A percentile compares a stretch with the other conserved stretches of the same genome.
Evolutionary conservation across 192 early-diverging fungal species (phyloP).

Genomic region (Gaertneriomyces sp.): DNA sequence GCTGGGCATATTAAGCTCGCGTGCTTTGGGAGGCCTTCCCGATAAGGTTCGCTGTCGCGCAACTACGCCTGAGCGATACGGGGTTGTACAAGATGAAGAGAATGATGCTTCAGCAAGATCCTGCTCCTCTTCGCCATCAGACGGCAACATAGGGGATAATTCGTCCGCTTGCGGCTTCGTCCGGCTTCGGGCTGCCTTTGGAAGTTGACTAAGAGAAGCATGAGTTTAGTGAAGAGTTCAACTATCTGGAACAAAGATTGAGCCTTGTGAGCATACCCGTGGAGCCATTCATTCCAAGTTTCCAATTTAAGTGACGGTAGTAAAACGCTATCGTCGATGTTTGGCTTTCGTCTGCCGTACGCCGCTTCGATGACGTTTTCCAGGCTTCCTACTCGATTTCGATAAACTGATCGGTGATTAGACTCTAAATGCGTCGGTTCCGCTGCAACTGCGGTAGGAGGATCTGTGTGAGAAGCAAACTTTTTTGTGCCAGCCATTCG

Average conservation of each 20-base stretch:
- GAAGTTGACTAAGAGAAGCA: background rate
- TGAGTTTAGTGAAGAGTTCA: background rate
- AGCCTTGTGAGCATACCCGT: background rate
- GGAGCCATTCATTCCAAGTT: conserved; percentile 6
- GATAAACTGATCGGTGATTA: background rate
- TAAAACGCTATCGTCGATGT: background rate
- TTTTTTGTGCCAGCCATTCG: background rate
- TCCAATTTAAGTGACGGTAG: background rate
- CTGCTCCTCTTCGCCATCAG: background rate
- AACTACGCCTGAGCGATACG: too few species aligned
- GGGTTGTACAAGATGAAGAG: background rate
- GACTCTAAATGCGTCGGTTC: background rate
- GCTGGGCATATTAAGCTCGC: too few species aligned
- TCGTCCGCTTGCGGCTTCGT: background rate
- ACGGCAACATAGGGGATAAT: background rate
- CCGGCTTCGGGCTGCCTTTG: background rate
- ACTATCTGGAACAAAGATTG: background rate
- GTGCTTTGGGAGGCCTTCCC: too few species aligned
- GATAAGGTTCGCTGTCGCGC: too few species aligned
- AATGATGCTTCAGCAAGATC: background rate
- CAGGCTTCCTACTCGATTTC: background rate
- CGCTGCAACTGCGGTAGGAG: background rate
- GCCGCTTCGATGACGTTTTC: background rate
- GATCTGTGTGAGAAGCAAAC: background rate
- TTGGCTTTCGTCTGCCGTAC: background rate